These are phyloP conservation scores for Cucumis melo DNA, from an alignment of 306 rosid genomes.

Conservation along the genomic window DNA sequence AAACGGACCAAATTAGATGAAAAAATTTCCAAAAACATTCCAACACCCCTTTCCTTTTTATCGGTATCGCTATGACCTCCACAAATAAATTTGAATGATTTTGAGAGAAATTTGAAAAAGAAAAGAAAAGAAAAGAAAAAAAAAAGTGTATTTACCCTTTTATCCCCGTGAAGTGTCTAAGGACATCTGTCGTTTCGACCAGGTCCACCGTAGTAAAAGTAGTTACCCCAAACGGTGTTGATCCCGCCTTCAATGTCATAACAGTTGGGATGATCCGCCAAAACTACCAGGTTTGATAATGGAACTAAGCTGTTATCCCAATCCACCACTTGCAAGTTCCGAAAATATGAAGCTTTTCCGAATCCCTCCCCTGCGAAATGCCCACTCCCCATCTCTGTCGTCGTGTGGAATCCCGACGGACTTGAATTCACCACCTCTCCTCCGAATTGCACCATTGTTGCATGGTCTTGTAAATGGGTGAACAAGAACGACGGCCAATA, in stretches of 20 bases:
- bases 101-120: neutral
- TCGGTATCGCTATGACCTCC: neutral
- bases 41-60: neutral
- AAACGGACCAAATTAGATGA: neutral
- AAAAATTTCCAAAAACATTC: neutral
- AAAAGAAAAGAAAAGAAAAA: neutral
- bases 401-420: conserved; percentile 5
- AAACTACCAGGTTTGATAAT: neutral
- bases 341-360: conserved; percentile 9
- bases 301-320: conserved; percentile 18
- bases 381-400: conserved; percentile 14
- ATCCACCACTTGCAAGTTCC: conserved; percentile 9
- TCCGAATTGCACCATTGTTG: conserved; percentile 16
- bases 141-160: neutral
- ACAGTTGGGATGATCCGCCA: conserved; percentile 11
- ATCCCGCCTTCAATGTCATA: conserved; percentile 9
- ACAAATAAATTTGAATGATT: neutral
- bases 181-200: conserved; percentile 6
- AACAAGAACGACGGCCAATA: conserved; percentile 11
- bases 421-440: conserved; percentile 11
- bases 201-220: conserved; percentile 14
- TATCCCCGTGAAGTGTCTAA: neutral
- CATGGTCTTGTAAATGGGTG: conserved; percentile 5
- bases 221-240: conserved; percentile 7
- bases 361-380: conserved; percentile 10